phyloP scores from a whole-genome alignment of 1,139 yeast genomes.

The Arxiozyma telluris region DNA sequence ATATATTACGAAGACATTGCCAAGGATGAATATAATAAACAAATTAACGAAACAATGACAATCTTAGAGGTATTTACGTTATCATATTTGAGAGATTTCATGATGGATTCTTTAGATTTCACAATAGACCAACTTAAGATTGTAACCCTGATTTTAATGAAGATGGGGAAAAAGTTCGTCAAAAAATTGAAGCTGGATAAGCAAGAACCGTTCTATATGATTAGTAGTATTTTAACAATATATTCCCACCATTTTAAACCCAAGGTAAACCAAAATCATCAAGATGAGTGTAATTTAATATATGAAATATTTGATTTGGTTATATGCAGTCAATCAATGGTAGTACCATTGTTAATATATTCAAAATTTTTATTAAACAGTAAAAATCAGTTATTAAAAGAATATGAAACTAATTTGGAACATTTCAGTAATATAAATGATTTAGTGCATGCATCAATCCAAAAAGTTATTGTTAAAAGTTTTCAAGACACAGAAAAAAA shows the following conservation, averaged over 20 bases:
- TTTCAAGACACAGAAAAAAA: not conserved
- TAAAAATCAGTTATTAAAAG: constrained; percentile 14
- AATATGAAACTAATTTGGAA: constrained; percentile 15
- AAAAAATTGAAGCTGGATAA: constrained; percentile 40
- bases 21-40: not conserved
- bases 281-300: constrained; percentile 11
- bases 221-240: constrained; percentile 69
- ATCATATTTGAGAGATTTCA: constrained; percentile 68
- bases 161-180: constrained; percentile 45
- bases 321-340: constrained; percentile 24
- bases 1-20: constrained; percentile 35
- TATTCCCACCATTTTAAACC: constrained; percentile 57
- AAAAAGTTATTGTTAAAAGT: constrained; percentile 12
- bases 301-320: constrained; percentile 26
- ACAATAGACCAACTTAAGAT: constrained; percentile 57
- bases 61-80: constrained; percentile 53
- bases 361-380: constrained; percentile 18
- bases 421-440: constrained; percentile 25
- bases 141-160: constrained; percentile 52
- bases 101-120: constrained; percentile 62
- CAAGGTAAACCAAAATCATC: not conserved
- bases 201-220: constrained; percentile 50
- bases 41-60: constrained; percentile 31
- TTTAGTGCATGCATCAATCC: constrained; percentile 25
- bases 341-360: constrained; percentile 23